Conservation (phyloP, 805 yeast species). For the Hanseniaspora thailandica region DNA sequence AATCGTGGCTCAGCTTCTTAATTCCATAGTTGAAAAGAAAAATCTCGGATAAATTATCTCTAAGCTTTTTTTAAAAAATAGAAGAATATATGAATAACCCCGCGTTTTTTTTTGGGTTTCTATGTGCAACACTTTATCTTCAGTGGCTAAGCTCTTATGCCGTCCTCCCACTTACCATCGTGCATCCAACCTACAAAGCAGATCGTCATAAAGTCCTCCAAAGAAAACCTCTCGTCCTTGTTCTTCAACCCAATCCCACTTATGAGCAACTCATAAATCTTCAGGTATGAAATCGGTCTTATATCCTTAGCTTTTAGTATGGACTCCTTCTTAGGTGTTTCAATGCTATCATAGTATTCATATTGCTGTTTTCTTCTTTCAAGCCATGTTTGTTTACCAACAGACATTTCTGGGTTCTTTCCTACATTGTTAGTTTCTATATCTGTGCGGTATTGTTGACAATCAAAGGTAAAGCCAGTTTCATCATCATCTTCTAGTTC, state of each 20-base stretch:
- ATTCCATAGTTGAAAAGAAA: background rate
- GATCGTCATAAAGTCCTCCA: conserved; percentile 8
- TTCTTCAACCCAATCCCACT: background rate
- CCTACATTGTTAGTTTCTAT: background rate
- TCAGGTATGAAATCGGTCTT: conserved; percentile 5
- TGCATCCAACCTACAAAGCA: conserved; percentile 13
- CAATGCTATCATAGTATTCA: background rate
- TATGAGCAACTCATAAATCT: conserved; percentile 6
- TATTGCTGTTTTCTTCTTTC: conserved; percentile 11
- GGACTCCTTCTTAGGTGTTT: background rate
- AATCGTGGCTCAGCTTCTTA: background rate
- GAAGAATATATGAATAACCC: background rate
- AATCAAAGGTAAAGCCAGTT: background rate
- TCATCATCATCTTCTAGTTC: background rate
- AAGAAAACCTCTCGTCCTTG: background rate
- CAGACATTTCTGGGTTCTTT: background rate
- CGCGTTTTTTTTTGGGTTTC: background rate
- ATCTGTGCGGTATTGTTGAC: background rate
- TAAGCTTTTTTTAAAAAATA: no score
- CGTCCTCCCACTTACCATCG: conserved; percentile 14
- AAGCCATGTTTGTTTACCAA: conserved; percentile 10
- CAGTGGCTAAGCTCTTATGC: conserved; percentile 3
- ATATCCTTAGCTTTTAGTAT: background rate
- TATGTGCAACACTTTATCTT: background rate
- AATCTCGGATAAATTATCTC: background rate